phyloP scores from a whole-genome alignment of 257 asterid genomes.

The Paulownia fortunei region DNA sequence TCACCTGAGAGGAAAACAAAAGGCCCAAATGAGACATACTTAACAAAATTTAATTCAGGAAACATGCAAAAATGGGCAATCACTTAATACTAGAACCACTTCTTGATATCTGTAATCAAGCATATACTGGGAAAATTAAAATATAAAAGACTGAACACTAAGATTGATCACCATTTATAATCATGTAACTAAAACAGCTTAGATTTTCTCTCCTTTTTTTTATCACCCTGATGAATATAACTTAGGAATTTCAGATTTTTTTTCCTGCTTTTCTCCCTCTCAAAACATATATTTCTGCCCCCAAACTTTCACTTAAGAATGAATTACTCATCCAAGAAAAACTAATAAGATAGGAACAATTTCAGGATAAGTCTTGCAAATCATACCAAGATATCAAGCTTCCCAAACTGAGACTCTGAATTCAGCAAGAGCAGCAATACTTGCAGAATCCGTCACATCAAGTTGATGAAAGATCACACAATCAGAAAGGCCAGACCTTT shows the following conservation, averaged over 20 bases:
- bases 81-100: background rate
- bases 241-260: too few species aligned
- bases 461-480: constrained; percentile 56
- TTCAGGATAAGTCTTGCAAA: background rate
- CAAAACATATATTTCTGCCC: too few species aligned
- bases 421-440: constrained; percentile 41
- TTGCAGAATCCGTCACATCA: constrained; percentile 47
- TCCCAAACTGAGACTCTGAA: constrained; percentile 45
- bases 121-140: too few species aligned
- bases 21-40: background rate
- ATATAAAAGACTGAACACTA: too few species aligned
- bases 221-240: too few species aligned
- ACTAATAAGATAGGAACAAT: background rate
- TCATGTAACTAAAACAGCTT: background rate
- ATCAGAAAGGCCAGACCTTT: constrained; percentile 29
- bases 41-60: background rate
- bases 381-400: constrained; percentile 61
- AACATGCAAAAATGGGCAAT: background rate
- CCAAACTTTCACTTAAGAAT: too few species aligned
- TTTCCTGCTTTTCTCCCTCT: too few species aligned
- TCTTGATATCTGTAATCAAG: background rate
- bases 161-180: background rate
- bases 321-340: background rate
- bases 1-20: constrained; percentile 39
- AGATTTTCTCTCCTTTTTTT: too few species aligned